Base-by-base conservation (phyloP, 306 rosid genomes). In the Cucurbita moschata region DNA sequence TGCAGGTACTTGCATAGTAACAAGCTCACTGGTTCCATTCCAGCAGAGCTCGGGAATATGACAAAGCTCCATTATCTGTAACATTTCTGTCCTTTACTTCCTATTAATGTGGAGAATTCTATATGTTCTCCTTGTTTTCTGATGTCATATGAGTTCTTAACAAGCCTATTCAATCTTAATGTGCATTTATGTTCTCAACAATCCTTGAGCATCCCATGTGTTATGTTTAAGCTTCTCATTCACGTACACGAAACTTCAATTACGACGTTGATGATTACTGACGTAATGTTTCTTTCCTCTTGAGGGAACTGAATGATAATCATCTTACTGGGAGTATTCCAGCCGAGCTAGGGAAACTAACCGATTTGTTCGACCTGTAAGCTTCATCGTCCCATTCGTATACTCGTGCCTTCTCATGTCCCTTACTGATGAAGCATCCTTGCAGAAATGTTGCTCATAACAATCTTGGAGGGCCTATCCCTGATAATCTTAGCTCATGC, bases 1-100 rank as follows among this genome's bases (percentile, higher is more conserved):
- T 12, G 21, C 55, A 95, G 99, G 91, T 95, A 95, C 83, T 86
- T 95, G 93, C 96, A 95, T 64, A 88, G 96, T 30, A 95, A 95
- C 83, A 95, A 83, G 91, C 86, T 95, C 67, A 88, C 90, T 8
- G 97, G 97, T 44, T 69, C 84, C 62, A 89, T 95, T 21, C 97
- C 99, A 11, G 87, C 91, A 0, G 97, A 91, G 86, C 97, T 95
- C 0, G 99, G 99, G 64, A 92, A 89, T 75, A 95, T 95, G 99
- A 52, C 91, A n/a, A 88, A 88, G 82, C 99, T 95, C 73, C 97
- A 95, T 79, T 95, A 95, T 79, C 74, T 95, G 99, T 95, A 89
- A 68, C 42, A 70, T 49, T 37, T 35, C 50, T 82, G 18, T 57
- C 63, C 53, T 37, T 77, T 53, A 0, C 62, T 75, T 51, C 39